Evolutionary conservation across 2,329 filamentous ascomycete species (phyloP), one percentile per base, ranked within the genome.

Genomic region (Magnaporthales sp.): DNA sequence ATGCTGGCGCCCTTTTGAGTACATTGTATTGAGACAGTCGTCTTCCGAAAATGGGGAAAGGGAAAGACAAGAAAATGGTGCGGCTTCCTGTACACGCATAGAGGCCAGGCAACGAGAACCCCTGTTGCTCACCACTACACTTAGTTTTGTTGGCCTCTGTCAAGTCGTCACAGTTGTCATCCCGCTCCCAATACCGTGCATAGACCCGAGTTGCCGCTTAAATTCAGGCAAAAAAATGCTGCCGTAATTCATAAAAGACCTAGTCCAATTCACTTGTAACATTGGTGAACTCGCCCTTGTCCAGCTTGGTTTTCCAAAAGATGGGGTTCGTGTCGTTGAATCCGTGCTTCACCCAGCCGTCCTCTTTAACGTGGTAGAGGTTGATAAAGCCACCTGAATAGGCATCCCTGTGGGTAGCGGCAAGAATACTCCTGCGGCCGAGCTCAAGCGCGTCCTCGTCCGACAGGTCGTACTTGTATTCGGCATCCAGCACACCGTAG

Each of bases 331-430:
- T 98, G 80, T 99, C 95, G 76, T 84, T 93, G 86, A 99, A 99
- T 69, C 95, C 64, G 76, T 97, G 94, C 86, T 96, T 97, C 75
- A 96, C 93, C 95, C 95, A 99, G 73, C 95, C 95, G 70, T 93
- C 90, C 83, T 99, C 94, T 88, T 97, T 97, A 77, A 99, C 93
- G 76, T 99, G 95, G 81, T 99, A 99, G 76, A 98, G 78, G 83
- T 99, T 99, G 85, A 99, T 97, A 82, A 88, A 98, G 72, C 95
- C 95, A 83, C 95, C 95, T 27, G 95, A 98, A 86, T 91, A 99
- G n/a, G 95, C 95, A 78, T 99, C 95, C 76, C 95, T 87, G 81
- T 99, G 95, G 68, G 94, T 98, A 66, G 95, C 95, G 51, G 95
- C 95, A 71, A 99, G 81, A 76, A 99, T 99, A 80, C 92, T 96